Base-by-base conservation (phyloP, 2,329 filamentous ascomycete species). In the Ophiostoma ulmi region DNA sequence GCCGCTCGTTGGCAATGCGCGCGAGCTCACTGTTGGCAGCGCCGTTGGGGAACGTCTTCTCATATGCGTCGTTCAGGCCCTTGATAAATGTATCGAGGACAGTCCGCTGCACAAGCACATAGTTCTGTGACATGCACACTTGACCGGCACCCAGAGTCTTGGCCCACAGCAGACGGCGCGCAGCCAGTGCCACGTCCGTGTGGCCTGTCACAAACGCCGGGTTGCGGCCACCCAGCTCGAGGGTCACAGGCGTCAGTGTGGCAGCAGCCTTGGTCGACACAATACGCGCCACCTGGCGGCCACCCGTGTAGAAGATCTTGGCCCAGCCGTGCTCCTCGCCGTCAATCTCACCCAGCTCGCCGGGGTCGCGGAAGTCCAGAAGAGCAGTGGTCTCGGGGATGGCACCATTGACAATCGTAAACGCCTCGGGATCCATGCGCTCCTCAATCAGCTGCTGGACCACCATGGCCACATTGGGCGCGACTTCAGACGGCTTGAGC, bases 301-400 rank as follows among this genome's bases (percentile, higher is more conserved):
- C 90, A 70, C 95, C 95, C 0, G 95, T 99, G 83, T 97, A 99
- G 83, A 95, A 94, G 77, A 99, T 96, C 86, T 97, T 98, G 82
- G 96, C 94, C 90, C 94, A 99, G 80, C 94, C 94, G 61, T 58
- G 71, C 63, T 73, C 69, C 26, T 72, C 72, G 65, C 67, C 71
- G 36, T 72, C 71, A 44, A 68, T 26, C n/a, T 44, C 58, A 17
- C 63, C 72, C 20, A 70, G 69, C 22, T 68, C 52, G 38, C 48
- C 31, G 13, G 66, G n/a, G 67, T 75, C 82, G 93, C 88, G 74
- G 58, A 74, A 75, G 71, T 94, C 88, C 44, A 99, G 86, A 64
- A 98, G 82, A 14, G 88, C 89, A 65, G 91, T 92, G 4, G 91
- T 93, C 83, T 97, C 93, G 4, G 90, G 85, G 26, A 97, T 81